Evolutionary conservation across 441 rosid species (phyloP).

Genomic region (Iberis amara): DNA sequence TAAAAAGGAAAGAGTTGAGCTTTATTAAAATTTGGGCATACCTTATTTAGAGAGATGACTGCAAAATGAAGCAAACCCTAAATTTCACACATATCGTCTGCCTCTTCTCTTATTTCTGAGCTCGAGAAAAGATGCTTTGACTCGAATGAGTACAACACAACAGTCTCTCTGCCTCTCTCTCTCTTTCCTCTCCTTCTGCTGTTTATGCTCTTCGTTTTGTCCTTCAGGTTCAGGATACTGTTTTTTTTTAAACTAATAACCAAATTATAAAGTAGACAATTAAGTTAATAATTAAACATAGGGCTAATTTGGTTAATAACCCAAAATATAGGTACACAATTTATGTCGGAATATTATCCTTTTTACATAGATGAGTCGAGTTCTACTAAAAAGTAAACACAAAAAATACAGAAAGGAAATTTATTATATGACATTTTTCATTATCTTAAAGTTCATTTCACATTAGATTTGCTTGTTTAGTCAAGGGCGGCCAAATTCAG

Average conservation of each 20-base stretch:
- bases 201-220: slow-evolving; percentile 32
- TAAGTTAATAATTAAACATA: slow-evolving; percentile 8
- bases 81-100: not conserved
- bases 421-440: slow-evolving; percentile 1
- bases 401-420: not conserved
- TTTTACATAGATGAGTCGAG: slow-evolving; percentile 1
- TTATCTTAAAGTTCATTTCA: slow-evolving; percentile 8
- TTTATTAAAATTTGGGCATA: slow-evolving; percentile 18
- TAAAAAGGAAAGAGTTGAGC: slow-evolving; percentile 5
- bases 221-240: slow-evolving; percentile 34
- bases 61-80: slow-evolving; percentile 24
- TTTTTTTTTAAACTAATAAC: slow-evolving; percentile 14
- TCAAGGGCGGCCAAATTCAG: no score
- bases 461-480: slow-evolving; percentile 8
- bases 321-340: not conserved
- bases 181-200: slow-evolving; percentile 30
- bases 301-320: slow-evolving; percentile 2
- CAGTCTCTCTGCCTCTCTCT: slow-evolving; percentile 24
- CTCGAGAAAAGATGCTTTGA: slow-evolving; percentile 48
- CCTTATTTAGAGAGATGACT: slow-evolving; percentile 22
- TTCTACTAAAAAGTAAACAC: not conserved
- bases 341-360: slow-evolving; percentile 7
- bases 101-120: slow-evolving; percentile 25
- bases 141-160: slow-evolving; percentile 39
- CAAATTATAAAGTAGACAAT: slow-evolving; percentile 3